Evolutionary conservation across 108 stramenopile genomes (phyloP).

Genomic region (Conticribra weissflogii): DNA sequence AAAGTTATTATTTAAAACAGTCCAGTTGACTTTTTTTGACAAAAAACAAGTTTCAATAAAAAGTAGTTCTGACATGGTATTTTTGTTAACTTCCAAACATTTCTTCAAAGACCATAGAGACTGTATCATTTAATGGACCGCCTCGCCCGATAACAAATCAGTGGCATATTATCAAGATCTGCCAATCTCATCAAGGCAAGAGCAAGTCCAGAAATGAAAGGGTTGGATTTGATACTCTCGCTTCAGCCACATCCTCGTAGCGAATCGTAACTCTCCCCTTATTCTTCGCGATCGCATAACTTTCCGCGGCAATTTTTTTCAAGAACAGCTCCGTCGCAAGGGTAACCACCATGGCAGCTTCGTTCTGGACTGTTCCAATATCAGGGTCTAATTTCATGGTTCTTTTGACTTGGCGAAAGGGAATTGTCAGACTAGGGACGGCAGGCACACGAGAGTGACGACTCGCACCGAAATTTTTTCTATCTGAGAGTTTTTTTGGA

Average conservation of each 20-base stretch:
- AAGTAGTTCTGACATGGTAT: too few relatives aligned
- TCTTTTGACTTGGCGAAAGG: slow-evolving; percentile 82
- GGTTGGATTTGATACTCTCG: slow-evolving; percentile 66
- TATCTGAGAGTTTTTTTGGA: slow-evolving; percentile 3
- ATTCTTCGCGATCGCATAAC: slow-evolving; percentile 64
- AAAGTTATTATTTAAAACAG: too few relatives aligned
- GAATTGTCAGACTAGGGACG: slow-evolving; percentile 74
- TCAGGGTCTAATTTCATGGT: slow-evolving; percentile 85
- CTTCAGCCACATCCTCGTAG: slow-evolving; percentile 89
- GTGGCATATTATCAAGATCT: too few relatives aligned
- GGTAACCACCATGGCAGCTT: slow-evolving; percentile 83
- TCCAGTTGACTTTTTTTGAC: too few relatives aligned
- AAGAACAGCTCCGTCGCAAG: slow-evolving; percentile 79
- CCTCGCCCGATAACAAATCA: too few relatives aligned
- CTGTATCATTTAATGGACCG: too few relatives aligned
- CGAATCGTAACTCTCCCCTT: slow-evolving; percentile 78
- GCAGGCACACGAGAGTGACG: slow-evolving; percentile 47
- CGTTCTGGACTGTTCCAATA: slow-evolving; percentile 87
- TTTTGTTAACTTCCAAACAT: too few relatives aligned
- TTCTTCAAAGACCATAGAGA: too few relatives aligned
- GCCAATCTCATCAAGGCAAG: slow-evolving; percentile 55
- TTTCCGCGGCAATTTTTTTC: slow-evolving; percentile 70
- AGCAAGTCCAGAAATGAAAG: slow-evolving; percentile 74
- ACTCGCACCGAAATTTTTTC: slow-evolving; percentile 4
- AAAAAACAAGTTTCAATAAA: too few relatives aligned